Conservation (phyloP, 1,284 basidiomycete species). For the Ceratobasidium sp. region DNA sequence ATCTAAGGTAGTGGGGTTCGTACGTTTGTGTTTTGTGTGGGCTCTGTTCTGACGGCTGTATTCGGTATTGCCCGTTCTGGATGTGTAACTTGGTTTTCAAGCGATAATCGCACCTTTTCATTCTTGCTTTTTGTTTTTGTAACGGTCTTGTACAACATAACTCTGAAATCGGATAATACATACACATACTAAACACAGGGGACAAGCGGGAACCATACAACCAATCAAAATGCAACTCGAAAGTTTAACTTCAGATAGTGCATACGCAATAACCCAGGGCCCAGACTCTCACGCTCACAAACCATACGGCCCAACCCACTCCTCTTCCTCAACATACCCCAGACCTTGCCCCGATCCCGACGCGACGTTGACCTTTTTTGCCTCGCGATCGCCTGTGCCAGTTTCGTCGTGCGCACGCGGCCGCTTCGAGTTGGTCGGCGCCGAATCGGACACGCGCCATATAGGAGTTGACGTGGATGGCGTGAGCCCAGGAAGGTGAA, state of each 20-base stretch:
- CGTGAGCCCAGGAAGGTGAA: conserved; percentile 39
- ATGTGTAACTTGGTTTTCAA: background rate
- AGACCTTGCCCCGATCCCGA: conserved; percentile 10
- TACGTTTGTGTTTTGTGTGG: conserved; percentile 1
- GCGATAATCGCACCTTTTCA: background rate
- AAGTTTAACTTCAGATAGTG: conserved; percentile 15
- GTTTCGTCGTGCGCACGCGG: conserved; percentile 39
- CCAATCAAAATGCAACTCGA: background rate
- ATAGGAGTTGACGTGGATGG: conserved; percentile 14
- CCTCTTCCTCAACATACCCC: conserved; percentile 48
- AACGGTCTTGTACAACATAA: conserved; percentile 2
- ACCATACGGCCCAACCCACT: conserved; percentile 50
- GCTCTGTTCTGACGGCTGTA: conserved; percentile 3
- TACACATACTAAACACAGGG: conserved; percentile 12
- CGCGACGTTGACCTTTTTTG: conserved; percentile 41
- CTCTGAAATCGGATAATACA: conserved; percentile 8
- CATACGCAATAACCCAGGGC: conserved; percentile 4
- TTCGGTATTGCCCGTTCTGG: background rate
- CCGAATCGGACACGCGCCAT: conserved; percentile 34
- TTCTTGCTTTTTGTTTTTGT: background rate
- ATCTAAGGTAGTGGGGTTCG: conserved; percentile 1
- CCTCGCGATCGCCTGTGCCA: conserved; percentile 37
- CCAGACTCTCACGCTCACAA: conserved; percentile 34
- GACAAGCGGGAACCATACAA: conserved; percentile 6
- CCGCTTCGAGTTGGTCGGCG: conserved; percentile 44